These are phyloP conservation scores for Podospora bellae-mahoneyi DNA, from an alignment of 495 filamentous ascomycete genomes.

Conservation along the genomic window DNA sequence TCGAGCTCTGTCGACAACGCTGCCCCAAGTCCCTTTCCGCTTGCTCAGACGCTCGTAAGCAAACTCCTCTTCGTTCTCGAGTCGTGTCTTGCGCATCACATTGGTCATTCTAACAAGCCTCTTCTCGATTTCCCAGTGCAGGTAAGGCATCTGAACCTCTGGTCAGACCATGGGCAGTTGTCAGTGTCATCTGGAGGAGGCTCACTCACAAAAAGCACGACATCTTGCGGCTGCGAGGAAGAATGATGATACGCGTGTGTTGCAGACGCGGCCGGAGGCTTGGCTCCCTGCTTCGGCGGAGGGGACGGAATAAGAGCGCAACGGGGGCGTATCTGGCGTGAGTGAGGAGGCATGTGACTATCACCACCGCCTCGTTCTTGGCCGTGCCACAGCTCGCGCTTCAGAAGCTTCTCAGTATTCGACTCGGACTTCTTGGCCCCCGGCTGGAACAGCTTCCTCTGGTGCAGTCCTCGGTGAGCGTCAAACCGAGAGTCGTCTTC, in stretches of 20 bases:
- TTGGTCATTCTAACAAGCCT: conserved; percentile 29
- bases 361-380: conserved; percentile 27
- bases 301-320: conserved; percentile 27
- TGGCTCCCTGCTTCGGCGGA: conserved; percentile 3
- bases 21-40: conserved; percentile 26
- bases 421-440: conserved; percentile 20
- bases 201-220: conserved; percentile 25
- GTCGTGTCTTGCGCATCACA: conserved; percentile 24
- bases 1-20: conserved; percentile 25
- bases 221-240: conserved; percentile 17
- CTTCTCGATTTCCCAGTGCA: conserved; percentile 32
- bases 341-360: conserved; percentile 26
- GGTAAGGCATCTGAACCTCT: conserved; percentile 23
- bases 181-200: neutral
- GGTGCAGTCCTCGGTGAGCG: conserved; percentile 13
- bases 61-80: conserved; percentile 20
- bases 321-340: conserved; percentile 28
- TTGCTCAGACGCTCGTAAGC: conserved; percentile 24
- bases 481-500: conserved; percentile 24
- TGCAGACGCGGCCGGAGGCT: no score
- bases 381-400: conserved; percentile 30
- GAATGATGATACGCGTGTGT: conserved; percentile 9
- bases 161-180: neutral
- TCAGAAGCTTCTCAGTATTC: conserved; percentile 29
- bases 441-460: conserved; percentile 20